Evolutionary conservation across 2,329 filamentous ascomycete species (phyloP).

Genomic region (Aschersonia sp.): DNA sequence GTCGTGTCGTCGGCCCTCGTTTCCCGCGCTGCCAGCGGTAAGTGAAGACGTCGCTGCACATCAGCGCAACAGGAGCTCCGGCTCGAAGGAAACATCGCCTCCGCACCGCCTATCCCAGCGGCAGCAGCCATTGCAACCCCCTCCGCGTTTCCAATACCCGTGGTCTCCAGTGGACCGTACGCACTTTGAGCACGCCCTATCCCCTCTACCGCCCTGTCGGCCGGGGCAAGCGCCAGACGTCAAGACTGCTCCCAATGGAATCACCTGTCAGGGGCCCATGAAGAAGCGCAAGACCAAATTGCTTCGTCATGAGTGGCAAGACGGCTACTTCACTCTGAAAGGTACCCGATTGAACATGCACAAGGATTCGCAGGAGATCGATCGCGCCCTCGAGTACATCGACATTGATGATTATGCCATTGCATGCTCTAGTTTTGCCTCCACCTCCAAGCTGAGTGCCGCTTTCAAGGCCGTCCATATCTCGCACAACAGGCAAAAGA

Average conservation of each 20-base stretch:
- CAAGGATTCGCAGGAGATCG: constrained; percentile 38
- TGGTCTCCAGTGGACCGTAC: constrained; percentile 36
- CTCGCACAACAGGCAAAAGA: constrained; percentile 36
- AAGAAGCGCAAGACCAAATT: constrained; percentile 85
- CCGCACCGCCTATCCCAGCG: constrained; percentile 11
- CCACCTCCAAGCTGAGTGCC: constrained; percentile 67
- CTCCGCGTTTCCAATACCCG: constrained; percentile 39
- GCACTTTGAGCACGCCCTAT: constrained; percentile 30
- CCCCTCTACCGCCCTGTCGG: constrained; percentile 16
- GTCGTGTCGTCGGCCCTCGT: constrained; percentile 50
- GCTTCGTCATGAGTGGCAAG: constrained; percentile 85
- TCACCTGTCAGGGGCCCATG: constrained; percentile 74
- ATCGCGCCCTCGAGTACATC: constrained; percentile 59
- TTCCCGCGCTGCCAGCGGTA: constrained; percentile 53
- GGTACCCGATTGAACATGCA: constrained; percentile 65
- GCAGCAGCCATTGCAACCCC: constrained; percentile 31
- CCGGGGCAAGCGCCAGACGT: constrained; percentile 11
- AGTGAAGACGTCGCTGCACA: constrained; percentile 44
- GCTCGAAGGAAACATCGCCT: constrained; percentile 20
- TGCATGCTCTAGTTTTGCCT: constrained; percentile 63
- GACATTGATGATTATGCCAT: constrained; percentile 84
- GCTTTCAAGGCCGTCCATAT: constrained; percentile 72
- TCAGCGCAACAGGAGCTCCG: constrained; percentile 14
- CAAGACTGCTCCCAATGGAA: constrained; percentile 28
- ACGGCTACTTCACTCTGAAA: constrained; percentile 77